Base-by-base conservation (phyloP, 768 basidiomycete species). In the Lactarius sp. region DNA sequence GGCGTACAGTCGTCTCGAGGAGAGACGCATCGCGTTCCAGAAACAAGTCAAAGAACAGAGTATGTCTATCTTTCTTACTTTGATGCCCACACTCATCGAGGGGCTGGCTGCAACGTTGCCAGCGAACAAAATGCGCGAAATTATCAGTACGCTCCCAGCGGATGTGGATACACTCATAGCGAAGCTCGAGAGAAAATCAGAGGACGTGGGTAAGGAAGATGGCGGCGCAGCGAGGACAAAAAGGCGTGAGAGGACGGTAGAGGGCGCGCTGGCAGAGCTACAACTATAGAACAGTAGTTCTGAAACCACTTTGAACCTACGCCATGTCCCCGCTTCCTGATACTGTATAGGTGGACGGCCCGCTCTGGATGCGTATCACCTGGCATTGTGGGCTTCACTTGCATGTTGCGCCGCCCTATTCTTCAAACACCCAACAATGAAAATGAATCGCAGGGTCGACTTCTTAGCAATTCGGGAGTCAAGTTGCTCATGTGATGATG, bases 51-150 rank as follows among this genome's bases (percentile, higher is more conserved):
- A 60, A 51, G 63, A 64, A 39, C 39, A 60, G 13, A 46, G 63
- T 64, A 64, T 14, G 27, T 22, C 10, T 9, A 18, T 49, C 16
- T 34, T 44, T 20, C 22, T 33, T 41, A 34, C 8, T 6, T 31
- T 39, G 1, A 18, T 4, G 16, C 5, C 33, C n/a, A 20, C 3
- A 14, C 52, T 54, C 22, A 39, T 34, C 14, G n/a, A 8, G 20
- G 13, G 39, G n/a, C 41, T 39, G 18, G 7, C 20, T 37, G 31
- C 20, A 13, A 18, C 13, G 39, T 42, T 36, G 8, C 2, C 39
- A 64, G 63, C 59, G 4, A 64, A 64, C 9, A 60, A 50, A 22
- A 64, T 64, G 63, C 59, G 58, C 22, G 53, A 64, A 36, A 56
- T 60, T 8, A 33, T 46, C 37, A 46, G 42, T 39, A 37, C 20